A percentile compares a stretch with the other conserved stretches of the same genome.
phyloP scores from a whole-genome alignment of 768 basidiomycete genomes.

The Termitomyces bulborhizus region DNA sequence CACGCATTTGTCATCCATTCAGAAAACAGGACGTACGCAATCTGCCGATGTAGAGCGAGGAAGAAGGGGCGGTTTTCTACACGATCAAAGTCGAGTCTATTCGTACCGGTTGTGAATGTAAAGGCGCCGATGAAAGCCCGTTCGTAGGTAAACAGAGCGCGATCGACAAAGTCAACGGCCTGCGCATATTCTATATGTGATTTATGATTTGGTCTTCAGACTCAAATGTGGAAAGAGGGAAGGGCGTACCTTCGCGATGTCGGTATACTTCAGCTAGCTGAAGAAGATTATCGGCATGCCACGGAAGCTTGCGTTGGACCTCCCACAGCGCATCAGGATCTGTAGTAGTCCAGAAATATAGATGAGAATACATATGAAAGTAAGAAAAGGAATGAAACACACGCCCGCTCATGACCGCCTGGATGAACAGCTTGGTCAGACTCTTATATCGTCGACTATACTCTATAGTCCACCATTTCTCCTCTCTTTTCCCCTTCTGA shows the following conservation, averaged over 20 bases:
- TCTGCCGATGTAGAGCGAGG: conserved; percentile 78
- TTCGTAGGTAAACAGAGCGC: conserved; percentile 93
- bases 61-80: conserved; percentile 94
- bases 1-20: neutral
- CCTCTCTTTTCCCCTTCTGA: conserved; percentile 29
- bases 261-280: conserved; percentile 81
- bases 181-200: conserved; percentile 60
- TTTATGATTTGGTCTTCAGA: neutral
- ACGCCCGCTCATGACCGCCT: conserved; percentile 80
- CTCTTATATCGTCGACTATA: conserved; percentile 83
- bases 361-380: neutral
- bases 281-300: conserved; percentile 89
- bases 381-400: conserved; percentile 17
- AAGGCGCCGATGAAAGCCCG: conserved; percentile 84
- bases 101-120: conserved; percentile 74
- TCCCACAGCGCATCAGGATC: conserved; percentile 77
- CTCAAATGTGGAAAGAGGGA: neutral
- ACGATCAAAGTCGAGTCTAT: conserved; percentile 82
- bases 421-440: conserved; percentile 75
- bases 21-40: conserved; percentile 46
- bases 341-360: conserved; percentile 25
- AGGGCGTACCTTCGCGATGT: conserved; percentile 72
- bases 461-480: conserved; percentile 87
- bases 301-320: conserved; percentile 72
- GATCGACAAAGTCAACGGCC: conserved; percentile 83